Evolutionary conservation across 2,329 filamentous ascomycete genomes (phyloP).

Genomic region (Phyllosticta ampelicida): DNA sequence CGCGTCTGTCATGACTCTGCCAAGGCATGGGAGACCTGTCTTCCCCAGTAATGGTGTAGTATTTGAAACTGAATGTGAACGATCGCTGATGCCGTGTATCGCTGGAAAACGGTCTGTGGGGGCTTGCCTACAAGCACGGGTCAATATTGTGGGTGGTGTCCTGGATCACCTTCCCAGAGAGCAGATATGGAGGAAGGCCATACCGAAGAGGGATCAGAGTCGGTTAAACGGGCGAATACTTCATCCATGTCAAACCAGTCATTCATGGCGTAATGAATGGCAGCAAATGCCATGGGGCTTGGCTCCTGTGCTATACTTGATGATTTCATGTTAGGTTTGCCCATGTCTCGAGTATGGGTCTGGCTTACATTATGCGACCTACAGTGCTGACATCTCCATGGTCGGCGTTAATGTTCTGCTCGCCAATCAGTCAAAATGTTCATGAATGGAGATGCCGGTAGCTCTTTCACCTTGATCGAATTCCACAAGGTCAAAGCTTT

Average conservation of each 20-base stretch:
- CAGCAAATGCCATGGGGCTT: slow-evolving; percentile 48
- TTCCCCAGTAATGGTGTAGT: slow-evolving; percentile 50
- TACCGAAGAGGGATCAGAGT: slow-evolving; percentile 30
- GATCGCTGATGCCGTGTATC: slow-evolving; percentile 41
- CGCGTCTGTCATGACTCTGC: slow-evolving; percentile 45
- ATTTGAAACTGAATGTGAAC: slow-evolving; percentile 55
- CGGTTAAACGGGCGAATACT: slow-evolving; percentile 44
- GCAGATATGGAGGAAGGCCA: slow-evolving; percentile 1
- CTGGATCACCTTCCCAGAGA: slow-evolving; percentile 32
- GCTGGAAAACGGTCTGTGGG: slow-evolving; percentile 37
- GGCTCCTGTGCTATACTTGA: slow-evolving; percentile 46
- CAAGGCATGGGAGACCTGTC: slow-evolving; percentile 48
- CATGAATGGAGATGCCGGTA: not conserved
- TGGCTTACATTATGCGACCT: slow-evolving; percentile 42
- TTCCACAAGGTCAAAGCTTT: slow-evolving; percentile 26
- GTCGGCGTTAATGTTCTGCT: slow-evolving; percentile 25
- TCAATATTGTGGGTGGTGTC: not conserved
- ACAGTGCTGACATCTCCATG: slow-evolving; percentile 36
- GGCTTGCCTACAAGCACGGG: slow-evolving; percentile 7
- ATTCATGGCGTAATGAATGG: slow-evolving; percentile 48
- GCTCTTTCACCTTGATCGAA: slow-evolving; percentile 15
- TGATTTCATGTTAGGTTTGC: not conserved
- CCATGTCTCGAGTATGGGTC: not conserved
- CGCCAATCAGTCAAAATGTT: not conserved
- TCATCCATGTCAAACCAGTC: slow-evolving; percentile 53